Conservation (phyloP, 345 rosid species). For the Salix dunnii region DNA sequence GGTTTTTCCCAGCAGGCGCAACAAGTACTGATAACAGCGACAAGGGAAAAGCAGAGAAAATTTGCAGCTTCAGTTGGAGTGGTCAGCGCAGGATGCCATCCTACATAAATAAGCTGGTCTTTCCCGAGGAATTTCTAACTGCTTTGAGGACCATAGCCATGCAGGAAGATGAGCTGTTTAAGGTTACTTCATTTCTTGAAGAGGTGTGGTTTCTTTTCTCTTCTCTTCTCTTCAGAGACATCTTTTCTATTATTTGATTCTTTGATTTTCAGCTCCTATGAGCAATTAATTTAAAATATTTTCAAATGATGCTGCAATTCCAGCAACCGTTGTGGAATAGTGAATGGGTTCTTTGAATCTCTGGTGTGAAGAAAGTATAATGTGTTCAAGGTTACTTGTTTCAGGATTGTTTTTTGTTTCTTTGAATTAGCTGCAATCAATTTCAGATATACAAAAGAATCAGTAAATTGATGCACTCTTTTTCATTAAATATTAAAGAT, state of each 20-base stretch:
- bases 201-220: constrained; percentile 46
- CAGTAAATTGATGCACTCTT: too few species aligned
- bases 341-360: too few species aligned
- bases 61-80: constrained; percentile 79
- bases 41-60: constrained; percentile 17
- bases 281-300: too few species aligned
- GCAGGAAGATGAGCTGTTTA: constrained; percentile 67
- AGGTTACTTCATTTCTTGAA: constrained; percentile 70
- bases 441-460: too few species aligned
- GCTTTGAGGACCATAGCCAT: constrained; percentile 80
- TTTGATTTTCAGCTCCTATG: neutral
- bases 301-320: too few species aligned
- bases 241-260: neutral
- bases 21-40: constrained; percentile 32
- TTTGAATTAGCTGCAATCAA: too few species aligned
- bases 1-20: constrained; percentile 50
- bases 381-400: too few species aligned
- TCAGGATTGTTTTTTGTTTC: too few species aligned
- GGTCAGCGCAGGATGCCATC: constrained; percentile 77
- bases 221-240: neutral
- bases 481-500: too few species aligned
- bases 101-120: constrained; percentile 66
- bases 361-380: too few species aligned
- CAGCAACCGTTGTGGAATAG: too few species aligned
- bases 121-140: constrained; percentile 76